A percentile compares a stretch with the other conserved stretches of the same genome.
Conservation (phyloP, 2,329 filamentous ascomycete genomes). For the Ceratocystis huliohia region DNA sequence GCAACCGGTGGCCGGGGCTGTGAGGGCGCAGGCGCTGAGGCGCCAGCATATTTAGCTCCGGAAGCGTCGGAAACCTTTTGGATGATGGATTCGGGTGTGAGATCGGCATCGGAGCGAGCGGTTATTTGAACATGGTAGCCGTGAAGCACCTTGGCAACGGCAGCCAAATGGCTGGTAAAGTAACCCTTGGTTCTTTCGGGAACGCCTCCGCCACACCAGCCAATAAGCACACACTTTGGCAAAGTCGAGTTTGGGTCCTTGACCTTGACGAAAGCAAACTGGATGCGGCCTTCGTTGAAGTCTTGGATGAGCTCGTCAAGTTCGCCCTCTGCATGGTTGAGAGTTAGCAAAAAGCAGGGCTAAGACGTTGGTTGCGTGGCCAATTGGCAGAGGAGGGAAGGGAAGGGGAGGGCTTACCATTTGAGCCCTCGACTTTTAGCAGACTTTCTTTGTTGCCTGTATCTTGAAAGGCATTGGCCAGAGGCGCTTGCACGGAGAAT, state of each 20-base stretch:
- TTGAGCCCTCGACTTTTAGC: slow-evolving; percentile 83
- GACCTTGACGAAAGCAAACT: slow-evolving; percentile 94
- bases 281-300: slow-evolving; percentile 89
- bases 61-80: slow-evolving; percentile 92
- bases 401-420: slow-evolving; percentile 43
- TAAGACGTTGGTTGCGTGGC: neutral
- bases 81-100: slow-evolving; percentile 76
- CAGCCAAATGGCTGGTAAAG: slow-evolving; percentile 85
- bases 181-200: slow-evolving; percentile 98
- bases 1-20: slow-evolving; percentile 49
- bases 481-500: slow-evolving; percentile 82
- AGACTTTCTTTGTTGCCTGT: slow-evolving; percentile 79
- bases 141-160: slow-evolving; percentile 83
- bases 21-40: slow-evolving; percentile 36
- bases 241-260: slow-evolving; percentile 84
- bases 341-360: slow-evolving; percentile 6
- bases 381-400: neutral
- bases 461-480: slow-evolving; percentile 88
- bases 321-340: slow-evolving; percentile 60
- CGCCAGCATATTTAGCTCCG: slow-evolving; percentile 80
- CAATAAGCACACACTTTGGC: slow-evolving; percentile 85
- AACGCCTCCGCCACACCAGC: slow-evolving; percentile 94
- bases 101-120: slow-evolving; percentile 77
- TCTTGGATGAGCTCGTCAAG: slow-evolving; percentile 82
- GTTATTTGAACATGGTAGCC: slow-evolving; percentile 98